Base-by-base conservation (phyloP, 2,329 filamentous ascomycete genomes). In the Albophoma yamanashiensis region DNA sequence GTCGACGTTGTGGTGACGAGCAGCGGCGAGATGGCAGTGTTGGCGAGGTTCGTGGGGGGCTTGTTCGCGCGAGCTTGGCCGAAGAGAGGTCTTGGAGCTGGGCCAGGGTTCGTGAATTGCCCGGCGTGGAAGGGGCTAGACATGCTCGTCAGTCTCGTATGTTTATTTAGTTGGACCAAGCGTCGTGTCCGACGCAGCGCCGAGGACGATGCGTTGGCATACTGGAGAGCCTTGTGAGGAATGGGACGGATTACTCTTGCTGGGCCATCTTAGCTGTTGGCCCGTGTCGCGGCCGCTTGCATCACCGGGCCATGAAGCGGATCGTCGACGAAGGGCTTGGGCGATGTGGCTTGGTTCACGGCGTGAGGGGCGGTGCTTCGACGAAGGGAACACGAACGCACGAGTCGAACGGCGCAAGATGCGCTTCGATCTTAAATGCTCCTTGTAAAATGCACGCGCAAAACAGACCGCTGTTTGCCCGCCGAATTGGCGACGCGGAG, bases 51-150 rank as follows among this genome's bases (percentile, higher is more conserved):
- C 63, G 87, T 88, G n/a, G 88, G 85, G 31, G 89, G 79, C 71
- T 87, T 90, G 67, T 87, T 86, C 66, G 96, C 84, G 70, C 90
- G 88, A 62, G 91, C 90, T 68, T 90, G 85, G 70, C 94, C 90
- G 62, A 83, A 87, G 27, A 93, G 94, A 62, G 94, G 93, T 68
- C 89, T 88, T 65, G 94, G 94, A 66, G 94, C 93, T 67, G 94
- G 93, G 65, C 94, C 92, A 63, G 94, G 92, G 75, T 97, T 97
- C 89, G 97, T 95, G 78, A 97, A 97, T 74, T 86, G 84, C 27
- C 27, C 17, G 9, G 17, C 17, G 17, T 22, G 50, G 31, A n/a
- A 53, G 17, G 50, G 31, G 31, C 50, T 53, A 20, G 31, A n/a
- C 1, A 11, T 36, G 2, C 2, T 14, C 1, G 2, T 53, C 31